phyloP scores from a whole-genome alignment of 192 early-diverging fungal genomes.

The Cetraspora pellucida region DNA sequence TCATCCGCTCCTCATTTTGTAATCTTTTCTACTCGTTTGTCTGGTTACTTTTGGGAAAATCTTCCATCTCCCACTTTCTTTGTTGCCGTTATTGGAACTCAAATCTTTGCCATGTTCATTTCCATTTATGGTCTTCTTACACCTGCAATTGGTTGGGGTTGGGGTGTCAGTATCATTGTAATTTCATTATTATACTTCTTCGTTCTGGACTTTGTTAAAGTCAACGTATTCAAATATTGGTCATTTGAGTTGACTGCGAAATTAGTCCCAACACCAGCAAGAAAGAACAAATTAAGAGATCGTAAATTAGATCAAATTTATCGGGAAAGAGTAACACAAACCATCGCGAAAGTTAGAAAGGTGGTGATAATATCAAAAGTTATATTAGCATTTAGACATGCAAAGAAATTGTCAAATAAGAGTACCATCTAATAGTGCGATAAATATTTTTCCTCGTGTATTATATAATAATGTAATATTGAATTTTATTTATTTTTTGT shows the following conservation, averaged over 20 bases:
- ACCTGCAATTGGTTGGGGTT: constrained; percentile 68
- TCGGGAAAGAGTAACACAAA: constrained; percentile 48
- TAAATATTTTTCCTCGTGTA: too few species aligned
- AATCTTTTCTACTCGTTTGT: constrained; percentile 89
- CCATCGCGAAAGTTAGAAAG: constrained; percentile 50
- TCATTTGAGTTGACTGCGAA: constrained; percentile 88
- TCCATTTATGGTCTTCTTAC: constrained; percentile 72
- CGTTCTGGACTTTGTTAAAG: constrained; percentile 89
- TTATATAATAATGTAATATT: too few species aligned
- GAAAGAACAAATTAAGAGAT: constrained; percentile 62
- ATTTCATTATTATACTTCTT: constrained; percentile 84
- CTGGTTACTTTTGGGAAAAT: constrained; percentile 87
- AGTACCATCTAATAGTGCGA: too few species aligned
- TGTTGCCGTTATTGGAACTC: constrained; percentile 81
- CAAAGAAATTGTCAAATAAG: neutral
- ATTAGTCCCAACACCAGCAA: constrained; percentile 71
- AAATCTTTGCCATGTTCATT: constrained; percentile 87
- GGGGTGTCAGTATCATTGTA: constrained; percentile 72
- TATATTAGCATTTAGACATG: constrained; percentile 35
- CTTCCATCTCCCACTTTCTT: constrained; percentile 80
- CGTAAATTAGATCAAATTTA: constrained; percentile 53
- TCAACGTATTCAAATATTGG: constrained; percentile 82
- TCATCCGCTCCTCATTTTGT: constrained; percentile 91
- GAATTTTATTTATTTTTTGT: too few species aligned
- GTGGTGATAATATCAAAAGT: constrained; percentile 42